Conservation (phyloP, 148 eudicot species). For the Pouteria glomerata region DNA sequence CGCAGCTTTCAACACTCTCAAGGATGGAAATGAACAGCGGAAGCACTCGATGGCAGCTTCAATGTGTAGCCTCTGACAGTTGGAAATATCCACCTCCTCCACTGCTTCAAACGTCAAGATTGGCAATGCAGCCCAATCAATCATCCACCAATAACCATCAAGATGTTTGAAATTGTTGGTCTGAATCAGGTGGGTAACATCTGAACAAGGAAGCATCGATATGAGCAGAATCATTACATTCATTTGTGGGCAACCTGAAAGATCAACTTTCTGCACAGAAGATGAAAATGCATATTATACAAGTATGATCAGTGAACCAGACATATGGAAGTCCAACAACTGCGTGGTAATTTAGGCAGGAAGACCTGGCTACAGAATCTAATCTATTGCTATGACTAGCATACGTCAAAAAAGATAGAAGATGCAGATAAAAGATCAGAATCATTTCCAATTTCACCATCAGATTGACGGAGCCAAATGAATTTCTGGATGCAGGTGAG, state of each 20-base stretch:
- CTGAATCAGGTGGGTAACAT: slow-evolving; percentile 19
- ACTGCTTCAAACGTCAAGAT: slow-evolving; percentile 49
- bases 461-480: not conserved
- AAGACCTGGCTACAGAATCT: not conserved
- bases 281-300: not conserved
- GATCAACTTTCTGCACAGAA: slow-evolving; percentile 67
- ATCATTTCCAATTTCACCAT: not conserved
- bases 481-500: not conserved
- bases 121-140: slow-evolving; percentile 21
- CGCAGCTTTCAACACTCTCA: slow-evolving; percentile 53
- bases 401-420: not conserved
- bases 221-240: slow-evolving; percentile 36
- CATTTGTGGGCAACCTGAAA: slow-evolving; percentile 82
- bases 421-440: not conserved
- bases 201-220: slow-evolving; percentile 47
- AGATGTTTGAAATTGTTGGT: slow-evolving; percentile 24
- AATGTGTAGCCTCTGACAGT: slow-evolving; percentile 56
- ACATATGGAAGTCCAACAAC: slow-evolving; percentile 2
- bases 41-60: slow-evolving; percentile 49
- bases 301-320: not conserved
- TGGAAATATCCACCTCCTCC: slow-evolving; percentile 71
- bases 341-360: not conserved
- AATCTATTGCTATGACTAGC: not conserved
- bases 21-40: slow-evolving; percentile 66
- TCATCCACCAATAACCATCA: slow-evolving; percentile 16